Conservation (phyloP, 1,284 basidiomycete species). For the Irpex lacteus region DNA sequence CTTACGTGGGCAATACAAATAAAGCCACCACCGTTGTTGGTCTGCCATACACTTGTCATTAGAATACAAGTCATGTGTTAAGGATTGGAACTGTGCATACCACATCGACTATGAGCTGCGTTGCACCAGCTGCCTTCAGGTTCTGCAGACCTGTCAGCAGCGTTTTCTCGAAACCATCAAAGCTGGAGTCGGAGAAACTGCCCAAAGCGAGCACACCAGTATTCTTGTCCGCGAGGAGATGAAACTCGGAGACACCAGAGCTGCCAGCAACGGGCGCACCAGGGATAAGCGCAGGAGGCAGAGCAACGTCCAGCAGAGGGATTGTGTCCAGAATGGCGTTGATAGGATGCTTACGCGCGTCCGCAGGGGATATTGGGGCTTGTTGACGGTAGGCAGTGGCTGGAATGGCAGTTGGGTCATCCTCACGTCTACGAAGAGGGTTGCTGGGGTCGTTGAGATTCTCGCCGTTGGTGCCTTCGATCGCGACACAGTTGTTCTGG, state of each 20-base stretch:
- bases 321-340: constrained; percentile 50
- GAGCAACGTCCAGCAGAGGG: constrained; percentile 44
- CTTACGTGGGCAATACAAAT: constrained; percentile 60
- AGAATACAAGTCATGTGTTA: background rate
- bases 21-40: constrained; percentile 61
- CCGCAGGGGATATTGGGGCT: constrained; percentile 33
- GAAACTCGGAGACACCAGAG: constrained; percentile 52
- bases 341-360: constrained; percentile 39
- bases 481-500: constrained; percentile 51
- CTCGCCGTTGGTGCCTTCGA: constrained; percentile 48
- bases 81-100: constrained; percentile 22
- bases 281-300: constrained; percentile 49
- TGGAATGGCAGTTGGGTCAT: constrained; percentile 19
- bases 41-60: constrained; percentile 28
- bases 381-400: constrained; percentile 46
- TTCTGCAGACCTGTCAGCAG: constrained; percentile 47
- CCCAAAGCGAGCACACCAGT: constrained; percentile 60
- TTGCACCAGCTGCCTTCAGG: constrained; percentile 48
- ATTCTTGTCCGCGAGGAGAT: constrained; percentile 48
- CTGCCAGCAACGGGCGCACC: constrained; percentile 40
- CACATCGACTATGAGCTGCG: constrained; percentile 56
- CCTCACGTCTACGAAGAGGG: constrained; percentile 5
- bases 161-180: constrained; percentile 39
- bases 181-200: constrained; percentile 49
- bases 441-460: constrained; percentile 34